Conservation (phyloP, 2,329 filamentous ascomycete species). For the Cucurbitaria berberidis region DNA sequence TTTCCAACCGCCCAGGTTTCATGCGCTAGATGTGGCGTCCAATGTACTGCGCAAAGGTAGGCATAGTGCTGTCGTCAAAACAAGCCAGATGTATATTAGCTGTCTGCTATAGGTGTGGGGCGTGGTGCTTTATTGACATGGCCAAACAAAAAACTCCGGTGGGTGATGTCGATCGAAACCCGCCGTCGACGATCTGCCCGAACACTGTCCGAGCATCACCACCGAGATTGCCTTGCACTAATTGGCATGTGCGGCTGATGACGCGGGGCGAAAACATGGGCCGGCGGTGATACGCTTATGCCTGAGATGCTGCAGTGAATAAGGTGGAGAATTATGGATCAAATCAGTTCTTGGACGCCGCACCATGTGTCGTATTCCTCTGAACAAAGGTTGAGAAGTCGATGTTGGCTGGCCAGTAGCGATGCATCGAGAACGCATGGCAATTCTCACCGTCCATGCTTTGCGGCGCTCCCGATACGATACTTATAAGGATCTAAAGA, state of each 20-base stretch:
- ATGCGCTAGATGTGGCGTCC: constrained; percentile 34
- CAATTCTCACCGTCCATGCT: constrained; percentile 5
- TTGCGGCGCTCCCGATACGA: background rate
- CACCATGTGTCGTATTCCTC: constrained; percentile 1
- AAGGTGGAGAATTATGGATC: background rate
- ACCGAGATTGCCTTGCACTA: constrained; percentile 35
- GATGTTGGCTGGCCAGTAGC: too few species aligned
- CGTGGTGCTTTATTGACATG: constrained; percentile 26
- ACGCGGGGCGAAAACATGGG: constrained; percentile 37
- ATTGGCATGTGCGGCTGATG: constrained; percentile 23
- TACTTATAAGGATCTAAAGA: constrained; percentile 27
- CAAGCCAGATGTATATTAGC: constrained; percentile 31
- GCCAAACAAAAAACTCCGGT: constrained; percentile 46
- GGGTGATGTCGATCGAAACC: constrained; percentile 39
- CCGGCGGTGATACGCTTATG: constrained; percentile 34
- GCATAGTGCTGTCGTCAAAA: constrained; percentile 32
- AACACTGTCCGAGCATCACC: constrained; percentile 44
- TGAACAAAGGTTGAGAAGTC: background rate
- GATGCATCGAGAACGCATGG: constrained; percentile 7
- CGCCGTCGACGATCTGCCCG: constrained; percentile 43
- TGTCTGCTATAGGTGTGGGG: constrained; percentile 29
- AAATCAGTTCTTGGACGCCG: background rate
- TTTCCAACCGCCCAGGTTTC: constrained; percentile 27
- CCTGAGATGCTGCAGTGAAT: constrained; percentile 11
- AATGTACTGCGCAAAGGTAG: constrained; percentile 23